These are phyloP conservation scores for Salinomyces thailandicus DNA, from an alignment of 2,329 filamentous ascomycete species.

Conservation along the genomic window DNA sequence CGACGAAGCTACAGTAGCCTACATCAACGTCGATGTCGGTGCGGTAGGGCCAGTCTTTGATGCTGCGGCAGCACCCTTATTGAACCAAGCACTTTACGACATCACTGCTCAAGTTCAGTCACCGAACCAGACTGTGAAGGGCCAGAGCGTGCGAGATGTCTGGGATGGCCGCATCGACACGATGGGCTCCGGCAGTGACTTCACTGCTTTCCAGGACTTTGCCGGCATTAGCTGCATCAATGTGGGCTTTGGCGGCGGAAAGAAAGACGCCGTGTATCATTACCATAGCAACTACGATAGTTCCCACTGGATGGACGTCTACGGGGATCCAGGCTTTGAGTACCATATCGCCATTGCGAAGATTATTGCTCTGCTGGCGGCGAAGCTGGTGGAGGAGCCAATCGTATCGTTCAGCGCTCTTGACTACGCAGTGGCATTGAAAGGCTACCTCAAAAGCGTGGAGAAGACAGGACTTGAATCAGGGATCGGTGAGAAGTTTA, in stretches of 20 bases:
- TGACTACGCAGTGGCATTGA: constrained; percentile 35
- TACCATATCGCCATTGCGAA: constrained; percentile 46
- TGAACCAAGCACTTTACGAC: constrained; percentile 62
- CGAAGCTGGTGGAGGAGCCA: constrained; percentile 37
- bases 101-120: constrained; percentile 51
- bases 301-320: constrained; percentile 73
- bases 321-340: constrained; percentile 54
- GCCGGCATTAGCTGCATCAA: constrained; percentile 41
- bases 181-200: constrained; percentile 43
- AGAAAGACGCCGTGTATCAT: constrained; percentile 49
- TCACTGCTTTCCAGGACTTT: constrained; percentile 44
- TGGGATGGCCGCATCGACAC: constrained; percentile 49
- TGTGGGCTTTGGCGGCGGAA: constrained; percentile 32
- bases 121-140: constrained; percentile 61
- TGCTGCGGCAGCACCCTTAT: constrained; percentile 59
- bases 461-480: constrained; percentile 23
- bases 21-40: constrained; percentile 76
- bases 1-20: constrained; percentile 60
- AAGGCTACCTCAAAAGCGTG: constrained; percentile 33
- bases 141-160: constrained; percentile 56
- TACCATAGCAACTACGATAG: constrained; percentile 82
- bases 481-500: constrained; percentile 3
- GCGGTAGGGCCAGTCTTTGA: constrained; percentile 54
- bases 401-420: constrained; percentile 38
- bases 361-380: constrained; percentile 36